Conservation (phyloP, 306 rosid species). For the Clitoria ternatea region DNA sequence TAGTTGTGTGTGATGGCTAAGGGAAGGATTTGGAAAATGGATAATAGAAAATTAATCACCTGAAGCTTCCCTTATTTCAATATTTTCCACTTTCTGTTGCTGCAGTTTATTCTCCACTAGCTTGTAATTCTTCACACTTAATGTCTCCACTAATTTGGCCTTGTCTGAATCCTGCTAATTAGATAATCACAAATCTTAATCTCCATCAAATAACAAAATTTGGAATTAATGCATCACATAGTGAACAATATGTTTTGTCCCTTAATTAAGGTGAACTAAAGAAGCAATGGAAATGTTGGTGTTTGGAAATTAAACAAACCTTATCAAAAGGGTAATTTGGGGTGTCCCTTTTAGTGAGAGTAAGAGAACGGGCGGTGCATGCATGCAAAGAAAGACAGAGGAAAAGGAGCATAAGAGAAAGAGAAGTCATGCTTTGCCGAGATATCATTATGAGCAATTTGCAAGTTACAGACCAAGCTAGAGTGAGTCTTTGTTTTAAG, state of each 20-base stretch:
- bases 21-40: background rate
- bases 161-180: conserved; percentile 44
- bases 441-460: background rate
- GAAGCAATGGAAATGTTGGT: background rate
- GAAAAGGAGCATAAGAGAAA: conserved; percentile 30
- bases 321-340: conserved; percentile 14
- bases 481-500: background rate
- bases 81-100: conserved; percentile 8
- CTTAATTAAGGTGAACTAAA: background rate
- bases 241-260: background rate
- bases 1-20: background rate
- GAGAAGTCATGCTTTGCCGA: conserved; percentile 43
- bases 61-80: conserved; percentile 13
- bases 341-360: conserved; percentile 1
- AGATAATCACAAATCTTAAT: background rate
- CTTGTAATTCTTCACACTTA: conserved; percentile 15
- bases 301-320: conserved; percentile 33
- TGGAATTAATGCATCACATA: background rate
- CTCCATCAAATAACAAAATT: background rate
- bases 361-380: conserved; percentile 46
- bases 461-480: background rate
- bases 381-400: conserved; percentile 57
- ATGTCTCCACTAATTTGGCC: conserved; percentile 20
- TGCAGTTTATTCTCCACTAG: background rate
- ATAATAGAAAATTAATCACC: conserved; percentile 19